phyloP scores from a whole-genome alignment of 139 green algal species.

The Deuterostichococcus epilithicus region DNA sequence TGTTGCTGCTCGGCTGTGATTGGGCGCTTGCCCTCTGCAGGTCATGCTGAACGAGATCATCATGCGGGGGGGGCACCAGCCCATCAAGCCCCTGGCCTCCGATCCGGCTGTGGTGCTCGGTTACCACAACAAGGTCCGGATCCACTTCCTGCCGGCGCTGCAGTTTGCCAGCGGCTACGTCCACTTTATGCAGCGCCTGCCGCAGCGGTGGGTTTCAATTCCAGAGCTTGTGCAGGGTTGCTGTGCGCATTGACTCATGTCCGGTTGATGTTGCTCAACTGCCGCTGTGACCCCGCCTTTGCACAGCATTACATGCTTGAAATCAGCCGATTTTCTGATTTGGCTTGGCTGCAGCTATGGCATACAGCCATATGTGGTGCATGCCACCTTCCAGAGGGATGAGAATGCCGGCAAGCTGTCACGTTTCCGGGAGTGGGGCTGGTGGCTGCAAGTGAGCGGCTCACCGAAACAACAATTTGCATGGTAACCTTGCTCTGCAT shows the following conservation, averaged over 20 bases:
- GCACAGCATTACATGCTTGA: background rate
- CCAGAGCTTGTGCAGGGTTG: no score
- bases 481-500: no score
- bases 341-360: background rate
- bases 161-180: constrained; percentile 2
- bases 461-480: no score
- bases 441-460: background rate
- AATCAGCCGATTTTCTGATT: background rate
- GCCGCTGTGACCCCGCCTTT: no score
- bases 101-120: background rate
- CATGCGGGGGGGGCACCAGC: background rate
- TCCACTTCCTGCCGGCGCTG: background rate
- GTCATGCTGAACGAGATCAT: background rate
- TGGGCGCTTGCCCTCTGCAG: background rate
- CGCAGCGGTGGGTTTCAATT: background rate
- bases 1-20: background rate
- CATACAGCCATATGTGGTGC: constrained; percentile 3
- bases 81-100: background rate
- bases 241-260: no score
- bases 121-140: background rate
- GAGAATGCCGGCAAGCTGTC: constrained; percentile 5
- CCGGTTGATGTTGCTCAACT: no score
- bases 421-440: constrained; percentile 7
- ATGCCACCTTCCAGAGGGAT: constrained; percentile 8
- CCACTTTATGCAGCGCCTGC: background rate